A percentile compares a stretch with the other conserved stretches of the same genome.
phyloP scores from a whole-genome alignment of 202 grass and related monocot genomes.

The Brachypodium distachyon region DNA sequence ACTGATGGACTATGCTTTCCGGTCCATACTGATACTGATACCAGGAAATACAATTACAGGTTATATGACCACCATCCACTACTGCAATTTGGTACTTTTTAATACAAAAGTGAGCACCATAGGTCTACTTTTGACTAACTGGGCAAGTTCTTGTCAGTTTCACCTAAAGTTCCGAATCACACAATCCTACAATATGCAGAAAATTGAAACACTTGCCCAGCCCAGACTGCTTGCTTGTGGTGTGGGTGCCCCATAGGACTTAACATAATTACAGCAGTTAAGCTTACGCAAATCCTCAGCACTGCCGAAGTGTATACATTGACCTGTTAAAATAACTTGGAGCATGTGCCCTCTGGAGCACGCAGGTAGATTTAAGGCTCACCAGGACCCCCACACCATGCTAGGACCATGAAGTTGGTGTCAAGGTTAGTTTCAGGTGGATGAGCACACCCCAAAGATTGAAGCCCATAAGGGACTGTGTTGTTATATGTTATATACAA shows the following conservation, averaged over 20 bases:
- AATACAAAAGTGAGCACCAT: constrained; percentile 6
- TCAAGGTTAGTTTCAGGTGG: neutral
- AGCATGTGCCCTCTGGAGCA: neutral
- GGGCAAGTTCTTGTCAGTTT: neutral
- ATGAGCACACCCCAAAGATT: neutral
- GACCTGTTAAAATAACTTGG: neutral
- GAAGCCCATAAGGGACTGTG: neutral
- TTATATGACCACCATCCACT: neutral
- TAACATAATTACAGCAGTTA: neutral
- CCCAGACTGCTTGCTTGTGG: neutral
- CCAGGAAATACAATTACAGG: constrained; percentile 5
- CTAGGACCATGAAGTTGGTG: neutral
- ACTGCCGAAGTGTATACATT: neutral
- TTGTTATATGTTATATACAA: neutral
- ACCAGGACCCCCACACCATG: neutral
- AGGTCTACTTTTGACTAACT: neutral
- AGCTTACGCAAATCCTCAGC: neutral
- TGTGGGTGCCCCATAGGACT: neutral
- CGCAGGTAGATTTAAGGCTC: neutral
- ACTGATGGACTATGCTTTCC: constrained; percentile 17
- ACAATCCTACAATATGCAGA: neutral
- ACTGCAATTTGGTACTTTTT: constrained; percentile 29
- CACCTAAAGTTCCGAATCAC: neutral
- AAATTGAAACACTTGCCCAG: neutral
- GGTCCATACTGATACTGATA: constrained; percentile 18